These are phyloP conservation scores for Trifolium fragiferum DNA, from an alignment of 306 rosid species.

Conservation along the genomic window DNA sequence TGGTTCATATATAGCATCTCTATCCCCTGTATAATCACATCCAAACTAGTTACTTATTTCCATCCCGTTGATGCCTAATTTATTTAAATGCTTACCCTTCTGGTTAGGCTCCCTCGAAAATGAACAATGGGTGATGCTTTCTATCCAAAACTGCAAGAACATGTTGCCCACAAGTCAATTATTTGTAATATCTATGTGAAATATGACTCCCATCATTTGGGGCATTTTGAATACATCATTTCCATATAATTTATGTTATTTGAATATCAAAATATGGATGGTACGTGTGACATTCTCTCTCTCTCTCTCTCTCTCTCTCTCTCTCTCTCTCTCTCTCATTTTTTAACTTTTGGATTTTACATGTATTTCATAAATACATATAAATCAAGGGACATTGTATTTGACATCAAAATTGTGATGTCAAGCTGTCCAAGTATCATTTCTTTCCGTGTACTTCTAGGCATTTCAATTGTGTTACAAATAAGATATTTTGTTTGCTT, in stretches of 20 bases:
- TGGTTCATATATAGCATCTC: slow-evolving; percentile 50
- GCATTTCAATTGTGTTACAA: background rate
- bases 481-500: background rate
- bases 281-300: too few species aligned
- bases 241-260: background rate
- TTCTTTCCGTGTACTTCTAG: background rate
- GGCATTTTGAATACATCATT: slow-evolving; percentile 9
- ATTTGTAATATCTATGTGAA: background rate
- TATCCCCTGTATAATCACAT: slow-evolving; percentile 40
- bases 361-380: too few species aligned
- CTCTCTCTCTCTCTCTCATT: too few species aligned
- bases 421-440: too few species aligned
- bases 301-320: too few species aligned
- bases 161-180: background rate
- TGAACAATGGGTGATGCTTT: slow-evolving; percentile 9
- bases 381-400: too few species aligned
- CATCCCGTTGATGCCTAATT: slow-evolving; percentile 32
- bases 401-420: too few species aligned
- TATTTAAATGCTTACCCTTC: slow-evolving; percentile 26
- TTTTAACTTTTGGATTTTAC: too few species aligned
- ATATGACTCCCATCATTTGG: slow-evolving; percentile 4
- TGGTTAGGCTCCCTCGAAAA: slow-evolving; percentile 16
- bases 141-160: slow-evolving; percentile 33
- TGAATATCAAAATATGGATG: too few species aligned
- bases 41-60: slow-evolving; percentile 29